Percentiles rank a stretch among this genome's conserved stretches.
phyloP scores from a whole-genome alignment of 176 grass and related monocot genomes.

The Ananas comosus region DNA sequence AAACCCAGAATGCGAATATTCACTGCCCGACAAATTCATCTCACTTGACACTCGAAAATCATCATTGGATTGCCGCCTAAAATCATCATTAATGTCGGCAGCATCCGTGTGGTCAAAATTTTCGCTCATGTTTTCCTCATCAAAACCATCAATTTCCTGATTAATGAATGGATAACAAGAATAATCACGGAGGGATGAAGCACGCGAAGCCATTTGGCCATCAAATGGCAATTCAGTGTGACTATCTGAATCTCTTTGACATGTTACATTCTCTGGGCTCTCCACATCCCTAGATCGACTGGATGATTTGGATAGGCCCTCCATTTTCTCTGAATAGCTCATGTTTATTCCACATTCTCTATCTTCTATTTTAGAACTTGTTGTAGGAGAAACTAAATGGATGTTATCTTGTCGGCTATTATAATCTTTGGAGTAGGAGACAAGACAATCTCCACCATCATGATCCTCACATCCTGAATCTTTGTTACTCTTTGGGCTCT shows the following conservation, averaged over 20 bases:
- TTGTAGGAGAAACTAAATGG: conserved; percentile 24
- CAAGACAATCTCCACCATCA: conserved; percentile 26
- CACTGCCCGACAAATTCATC: conserved; percentile 53
- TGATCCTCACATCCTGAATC: conserved; percentile 35
- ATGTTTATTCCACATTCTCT: conserved; percentile 34
- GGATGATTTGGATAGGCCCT: conserved; percentile 24
- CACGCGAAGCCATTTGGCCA: conserved; percentile 11
- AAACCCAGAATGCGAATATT: conserved; percentile 50
- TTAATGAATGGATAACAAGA: conserved; percentile 37
- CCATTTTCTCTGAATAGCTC: conserved; percentile 31
- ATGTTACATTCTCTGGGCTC: conserved; percentile 48
- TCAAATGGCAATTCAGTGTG: conserved; percentile 23
- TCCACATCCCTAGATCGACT: conserved; percentile 28
- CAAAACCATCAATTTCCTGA: conserved; percentile 27
- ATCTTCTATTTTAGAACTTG: conserved; percentile 23
- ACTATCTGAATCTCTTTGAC: conserved; percentile 30
- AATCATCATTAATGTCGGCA: not conserved
- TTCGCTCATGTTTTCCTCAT: conserved; percentile 26
- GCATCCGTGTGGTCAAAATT: conserved; percentile 17
- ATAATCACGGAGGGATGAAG: conserved; percentile 38
- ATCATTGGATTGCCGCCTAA: conserved; percentile 16
- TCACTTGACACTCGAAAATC: conserved; percentile 31
- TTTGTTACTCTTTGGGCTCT: conserved; percentile 2
- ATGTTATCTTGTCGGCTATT: conserved; percentile 31
- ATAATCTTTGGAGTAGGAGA: conserved; percentile 39